These are phyloP conservation scores for Xylariaceae sp. DNA, from an alignment of 2,329 filamentous ascomycete genomes.

Conservation along the genomic window DNA sequence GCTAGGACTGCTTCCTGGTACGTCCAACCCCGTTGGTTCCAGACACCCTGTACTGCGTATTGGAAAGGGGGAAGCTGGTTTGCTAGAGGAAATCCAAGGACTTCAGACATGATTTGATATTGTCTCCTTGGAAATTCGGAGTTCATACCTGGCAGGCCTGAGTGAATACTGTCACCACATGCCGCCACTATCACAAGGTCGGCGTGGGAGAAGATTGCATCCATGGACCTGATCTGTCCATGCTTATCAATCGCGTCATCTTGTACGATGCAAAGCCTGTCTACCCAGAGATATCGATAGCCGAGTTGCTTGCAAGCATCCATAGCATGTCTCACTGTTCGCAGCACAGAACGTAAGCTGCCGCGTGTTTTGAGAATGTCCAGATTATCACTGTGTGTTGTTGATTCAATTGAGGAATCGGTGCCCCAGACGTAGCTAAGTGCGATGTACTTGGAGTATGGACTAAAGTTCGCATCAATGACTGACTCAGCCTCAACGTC, in stretches of 20 bases:
- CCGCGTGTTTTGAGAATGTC: background rate
- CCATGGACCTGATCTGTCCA: conserved; percentile 1
- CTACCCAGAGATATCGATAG: background rate
- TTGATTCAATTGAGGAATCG: background rate
- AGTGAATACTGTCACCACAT: conserved; percentile 1
- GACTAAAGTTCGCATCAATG: background rate
- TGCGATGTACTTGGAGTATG: background rate
- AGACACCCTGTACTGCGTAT: background rate
- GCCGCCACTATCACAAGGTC: background rate
- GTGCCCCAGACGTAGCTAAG: background rate
- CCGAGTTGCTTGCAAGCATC: background rate
- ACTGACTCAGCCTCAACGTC: background rate
- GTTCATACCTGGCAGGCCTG: background rate
- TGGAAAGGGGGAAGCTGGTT: background rate
- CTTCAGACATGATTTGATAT: background rate
- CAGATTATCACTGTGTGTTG: background rate
- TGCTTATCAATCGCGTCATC: background rate
- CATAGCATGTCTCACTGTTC: background rate
- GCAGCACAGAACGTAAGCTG: background rate
- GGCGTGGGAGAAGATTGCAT: conserved; percentile 1
- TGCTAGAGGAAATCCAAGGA: background rate
- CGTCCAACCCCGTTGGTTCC: background rate
- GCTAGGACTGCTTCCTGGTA: background rate
- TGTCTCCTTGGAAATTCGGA: background rate
- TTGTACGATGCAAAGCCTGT: conserved; percentile 1